phyloP scores from a whole-genome alignment of 2,329 filamentous ascomycete species.

The Scedosporium dehoogii region DNA sequence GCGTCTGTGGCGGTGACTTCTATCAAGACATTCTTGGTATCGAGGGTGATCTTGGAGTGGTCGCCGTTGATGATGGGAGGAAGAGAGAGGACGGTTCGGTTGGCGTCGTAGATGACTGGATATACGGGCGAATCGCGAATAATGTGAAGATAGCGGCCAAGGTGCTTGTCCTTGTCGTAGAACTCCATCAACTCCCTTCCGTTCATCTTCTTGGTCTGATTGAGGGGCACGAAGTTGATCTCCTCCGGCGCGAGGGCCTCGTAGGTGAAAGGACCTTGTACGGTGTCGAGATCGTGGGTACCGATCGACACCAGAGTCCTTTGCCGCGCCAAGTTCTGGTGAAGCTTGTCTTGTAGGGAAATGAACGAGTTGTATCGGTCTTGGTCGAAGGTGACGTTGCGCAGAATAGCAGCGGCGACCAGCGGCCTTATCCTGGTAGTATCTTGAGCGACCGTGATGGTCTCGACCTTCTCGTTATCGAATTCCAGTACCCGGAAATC shows the following conservation, averaged over 20 bases:
- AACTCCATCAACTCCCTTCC: constrained; percentile 85
- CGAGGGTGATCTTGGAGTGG: constrained; percentile 87
- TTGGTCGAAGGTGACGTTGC: constrained; percentile 85
- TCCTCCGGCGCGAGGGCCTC: constrained; percentile 86
- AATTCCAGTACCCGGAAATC: constrained; percentile 71
- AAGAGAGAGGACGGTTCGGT: constrained; percentile 79
- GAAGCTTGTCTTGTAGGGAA: constrained; percentile 91
- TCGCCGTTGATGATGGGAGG: constrained; percentile 97
- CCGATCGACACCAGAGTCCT: constrained; percentile 93
- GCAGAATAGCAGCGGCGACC: constrained; percentile 79
- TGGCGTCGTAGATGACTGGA: constrained; percentile 88
- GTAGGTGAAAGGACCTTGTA: constrained; percentile 93
- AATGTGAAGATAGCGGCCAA: constrained; percentile 85
- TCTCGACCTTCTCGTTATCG: constrained; percentile 62
- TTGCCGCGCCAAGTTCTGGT: constrained; percentile 89
- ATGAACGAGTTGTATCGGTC: constrained; percentile 96
- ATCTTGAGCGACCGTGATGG: constrained; percentile 66
- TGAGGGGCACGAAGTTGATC: constrained; percentile 83
- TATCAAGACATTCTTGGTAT: constrained; percentile 92
- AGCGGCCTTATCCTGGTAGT: constrained; percentile 76
- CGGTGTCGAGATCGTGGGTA: constrained; percentile 89
- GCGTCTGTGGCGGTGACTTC: constrained; percentile 93
- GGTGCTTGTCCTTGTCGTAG: constrained; percentile 89
- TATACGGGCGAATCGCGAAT: constrained; percentile 91
- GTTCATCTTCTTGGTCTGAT: constrained; percentile 83